Evolutionary conservation across 1,284 basidiomycete genomes (phyloP), one percentile per base, ranked within the genome.

Genomic region (Pseudozyma tsukubaensis): DNA sequence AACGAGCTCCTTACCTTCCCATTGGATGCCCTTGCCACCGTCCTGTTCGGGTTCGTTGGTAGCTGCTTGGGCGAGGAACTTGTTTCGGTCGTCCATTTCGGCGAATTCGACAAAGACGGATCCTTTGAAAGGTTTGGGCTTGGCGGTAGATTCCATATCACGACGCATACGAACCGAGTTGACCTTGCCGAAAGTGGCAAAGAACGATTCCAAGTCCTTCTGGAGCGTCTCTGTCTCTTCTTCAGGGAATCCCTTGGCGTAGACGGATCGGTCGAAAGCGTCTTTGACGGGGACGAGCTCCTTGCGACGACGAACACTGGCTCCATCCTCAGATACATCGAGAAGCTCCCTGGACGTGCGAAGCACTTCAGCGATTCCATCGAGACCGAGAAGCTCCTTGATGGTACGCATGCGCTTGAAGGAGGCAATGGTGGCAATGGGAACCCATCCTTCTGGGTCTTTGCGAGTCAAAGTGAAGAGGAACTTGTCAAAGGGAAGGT

Each of bases 401-500:
- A 85, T 91, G 89, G 49, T 86, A 85, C 74, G 86, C 95, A 98
- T 98, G 63, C 95, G 92, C 87, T 97, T 97, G 90, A 98, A 99
- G 11, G 93, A 94, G 4, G 92, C 89, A 65, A 99, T 89, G 3
- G 92, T 94, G 62, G 91, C 87, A 83, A 98, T 89, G 1, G 94
- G 91, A 11, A 98, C 90, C 94, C 94, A 99, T 77, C 97, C 95
- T 45, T 83, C 76, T 13, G 82, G 74, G 58, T 81, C 75, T 55
- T 80, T 82, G 54, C 77, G 76, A 43, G 80, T 77, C 40, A 82
- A 72, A 39, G 77, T 81, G 61, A 80, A 98, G 90, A 98, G 94
- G 88, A 97, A 98, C 91, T 92, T 94, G 89, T 98, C 97, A 80
- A 91, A 95, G 13, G 97, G 96, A 51, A 99, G 89, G 86, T 99